phyloP scores from a whole-genome alignment of 2,329 filamentous ascomycete species.

The Gliomastix tumulicola region DNA sequence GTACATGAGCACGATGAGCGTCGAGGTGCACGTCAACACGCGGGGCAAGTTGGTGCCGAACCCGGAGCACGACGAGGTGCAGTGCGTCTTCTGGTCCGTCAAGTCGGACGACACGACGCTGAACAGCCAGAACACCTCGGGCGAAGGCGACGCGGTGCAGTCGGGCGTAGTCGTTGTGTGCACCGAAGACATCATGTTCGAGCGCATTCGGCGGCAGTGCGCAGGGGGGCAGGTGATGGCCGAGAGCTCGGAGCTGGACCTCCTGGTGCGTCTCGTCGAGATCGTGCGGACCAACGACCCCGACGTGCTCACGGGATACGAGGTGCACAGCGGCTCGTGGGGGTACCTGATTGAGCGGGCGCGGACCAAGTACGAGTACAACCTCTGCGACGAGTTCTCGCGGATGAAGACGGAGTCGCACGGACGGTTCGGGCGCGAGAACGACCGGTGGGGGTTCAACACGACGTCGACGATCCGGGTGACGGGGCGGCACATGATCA shows the following conservation, averaged over 20 bases:
- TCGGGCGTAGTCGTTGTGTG: constrained; percentile 70
- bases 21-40: constrained; percentile 89
- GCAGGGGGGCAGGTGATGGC: constrained; percentile 59
- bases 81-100: constrained; percentile 85
- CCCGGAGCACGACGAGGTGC: constrained; percentile 82
- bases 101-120: constrained; percentile 64
- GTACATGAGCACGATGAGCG: constrained; percentile 94
- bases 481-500: constrained; percentile 94
- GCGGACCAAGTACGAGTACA: constrained; percentile 76
- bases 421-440: constrained; percentile 77
- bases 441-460: constrained; percentile 88
- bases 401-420: constrained; percentile 79
- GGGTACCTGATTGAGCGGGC: constrained; percentile 92
- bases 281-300: constrained; percentile 81
- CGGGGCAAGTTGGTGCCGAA: constrained; percentile 76
- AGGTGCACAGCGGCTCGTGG: constrained; percentile 91
- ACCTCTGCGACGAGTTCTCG: constrained; percentile 86
- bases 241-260: constrained; percentile 74
- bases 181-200: constrained; percentile 49
- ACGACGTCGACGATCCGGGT: constrained; percentile 86
- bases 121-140: constrained; percentile 33
- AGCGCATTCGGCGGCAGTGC: constrained; percentile 55
- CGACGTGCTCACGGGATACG: constrained; percentile 89
- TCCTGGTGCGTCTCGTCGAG: constrained; percentile 80
- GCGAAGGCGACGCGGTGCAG: constrained; percentile 43